These are phyloP conservation scores for Coniochaeta sp. DNA, from an alignment of 2,329 filamentous ascomycete genomes.

Conservation along the genomic window DNA sequence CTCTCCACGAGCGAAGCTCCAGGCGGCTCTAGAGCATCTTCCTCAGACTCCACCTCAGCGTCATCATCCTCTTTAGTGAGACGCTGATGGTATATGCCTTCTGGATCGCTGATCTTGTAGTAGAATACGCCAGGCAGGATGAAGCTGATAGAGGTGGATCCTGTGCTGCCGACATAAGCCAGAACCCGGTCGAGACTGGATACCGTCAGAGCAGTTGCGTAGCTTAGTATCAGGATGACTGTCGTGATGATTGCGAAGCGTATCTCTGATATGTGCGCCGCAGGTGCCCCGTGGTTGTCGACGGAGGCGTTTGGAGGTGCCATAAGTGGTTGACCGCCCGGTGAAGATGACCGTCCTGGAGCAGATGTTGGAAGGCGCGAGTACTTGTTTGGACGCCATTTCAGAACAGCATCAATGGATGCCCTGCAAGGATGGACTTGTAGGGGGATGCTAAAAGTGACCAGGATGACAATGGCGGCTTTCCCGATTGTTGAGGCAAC, in stretches of 20 bases:
- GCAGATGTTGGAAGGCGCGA: conserved; percentile 28
- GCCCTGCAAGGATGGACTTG: conserved; percentile 95
- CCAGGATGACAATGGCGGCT: conserved; percentile 88
- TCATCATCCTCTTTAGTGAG: conserved; percentile 89
- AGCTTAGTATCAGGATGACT: conserved; percentile 73
- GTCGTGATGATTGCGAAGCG: conserved; percentile 89
- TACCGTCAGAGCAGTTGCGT: conserved; percentile 84
- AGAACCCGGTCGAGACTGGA: conserved; percentile 83
- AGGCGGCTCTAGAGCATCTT: conserved; percentile 28
- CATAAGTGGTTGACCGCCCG: conserved; percentile 31
- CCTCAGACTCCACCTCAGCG: conserved; percentile 34
- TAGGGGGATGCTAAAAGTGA: conserved; percentile 92
- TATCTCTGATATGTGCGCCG: conserved; percentile 68
- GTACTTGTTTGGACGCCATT: conserved; percentile 66
- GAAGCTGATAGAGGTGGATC: conserved; percentile 92
- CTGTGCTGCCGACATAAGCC: conserved; percentile 91
- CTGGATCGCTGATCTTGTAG: conserved; percentile 92
- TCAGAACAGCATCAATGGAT: conserved; percentile 88
- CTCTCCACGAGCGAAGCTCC: conserved; percentile 32
- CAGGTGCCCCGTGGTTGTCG: conserved; percentile 40
- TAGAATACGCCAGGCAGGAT: conserved; percentile 95
- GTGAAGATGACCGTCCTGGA: conserved; percentile 24
- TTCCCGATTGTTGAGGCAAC: conserved; percentile 86
- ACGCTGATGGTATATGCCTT: conserved; percentile 78
- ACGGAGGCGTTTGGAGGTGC: conserved; percentile 19